A percentile compares a stretch with the other conserved stretches of the same genome.
These are phyloP conservation scores for Brassica juncea DNA, from an alignment of 345 rosid genomes.

Conservation along the genomic window DNA sequence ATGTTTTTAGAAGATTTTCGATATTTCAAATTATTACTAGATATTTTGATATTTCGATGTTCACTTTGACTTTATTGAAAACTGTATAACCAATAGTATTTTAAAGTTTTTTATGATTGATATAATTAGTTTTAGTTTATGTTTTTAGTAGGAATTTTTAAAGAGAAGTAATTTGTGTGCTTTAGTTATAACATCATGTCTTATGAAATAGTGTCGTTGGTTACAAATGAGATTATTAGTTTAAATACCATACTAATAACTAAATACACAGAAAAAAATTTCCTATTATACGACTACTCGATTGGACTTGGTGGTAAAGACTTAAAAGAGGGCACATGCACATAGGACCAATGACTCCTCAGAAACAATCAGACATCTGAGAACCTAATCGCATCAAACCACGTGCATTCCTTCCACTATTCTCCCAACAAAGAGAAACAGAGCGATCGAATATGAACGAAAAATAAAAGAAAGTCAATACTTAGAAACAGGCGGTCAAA, in stretches of 20 bases:
- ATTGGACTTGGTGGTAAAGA: slow-evolving; percentile 26
- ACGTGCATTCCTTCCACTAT: slow-evolving; percentile 27
- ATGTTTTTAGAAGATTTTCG: too few relatives aligned
- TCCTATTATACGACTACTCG: not conserved
- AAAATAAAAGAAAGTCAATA: not conserved
- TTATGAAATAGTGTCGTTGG: slow-evolving; percentile 15
- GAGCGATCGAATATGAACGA: not conserved
- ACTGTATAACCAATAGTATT: too few relatives aligned
- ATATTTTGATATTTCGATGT: too few relatives aligned
- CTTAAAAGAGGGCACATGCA: slow-evolving; percentile 30
- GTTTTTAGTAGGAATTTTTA: too few relatives aligned
- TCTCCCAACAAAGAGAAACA: not conserved
- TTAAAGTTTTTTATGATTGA: too few relatives aligned
- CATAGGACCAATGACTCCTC: slow-evolving; percentile 29
- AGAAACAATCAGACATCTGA: slow-evolving; percentile 39
- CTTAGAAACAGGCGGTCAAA: not conserved
- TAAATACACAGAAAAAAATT: slow-evolving; percentile 3
- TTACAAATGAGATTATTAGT: slow-evolving; percentile 9
- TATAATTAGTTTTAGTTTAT: too few relatives aligned
- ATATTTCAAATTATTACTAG: too few relatives aligned
- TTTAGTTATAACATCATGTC: too few relatives aligned
- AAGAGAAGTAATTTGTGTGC: too few relatives aligned
- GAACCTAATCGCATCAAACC: slow-evolving; percentile 30
- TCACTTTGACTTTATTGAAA: too few relatives aligned
- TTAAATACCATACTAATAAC: not conserved